Evolutionary conservation across 805 yeast species (phyloP), one percentile per base, ranked within the genome.

Genomic region (Lachancea kluyveri): DNA sequence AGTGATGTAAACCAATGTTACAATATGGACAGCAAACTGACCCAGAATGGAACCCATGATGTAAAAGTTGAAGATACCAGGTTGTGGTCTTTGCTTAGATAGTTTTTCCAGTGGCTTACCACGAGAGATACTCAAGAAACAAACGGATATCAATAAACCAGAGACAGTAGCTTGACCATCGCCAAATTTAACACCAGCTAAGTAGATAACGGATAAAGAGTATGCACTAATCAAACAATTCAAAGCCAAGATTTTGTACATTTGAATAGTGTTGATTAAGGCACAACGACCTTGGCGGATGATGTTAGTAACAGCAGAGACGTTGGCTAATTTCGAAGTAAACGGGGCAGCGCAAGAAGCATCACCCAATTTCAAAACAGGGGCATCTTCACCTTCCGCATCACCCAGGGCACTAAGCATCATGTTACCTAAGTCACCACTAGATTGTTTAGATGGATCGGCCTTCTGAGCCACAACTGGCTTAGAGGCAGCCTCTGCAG

Each of bases 321-420:
- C 98, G 52, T 81, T 83, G 16, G 95, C 76, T 43, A 92, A 72
- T 57, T 92, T 92, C 15, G 97, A 88, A 12, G 98, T 92, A 60
- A 92, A 86, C 28, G 98, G 98, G 20, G 98, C 98, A 34, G 98
- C 98, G 50, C 94, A 96, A 15, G 96, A 88, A 9, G 98, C 98
- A 64, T 92, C 98, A 50, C 98, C 98, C 35, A 92, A 68, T 60
- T 92, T 92, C 65, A 92, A 72, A 28, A 81, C 76, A 37, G 98
- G 98, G 0, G 94, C 94, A 46, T 90, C 96, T 19, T 57, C 68
- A 29, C 73, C 79, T 19, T 76, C 84, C 24, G 40, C 50, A 21
- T 43, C 54, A 25, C 41, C 51, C 62, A 30, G 45, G 23, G 46
- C 39, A 24, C 44, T 43, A 39, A 53, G 29, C 19, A 56, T 41